A percentile compares a stretch with the other conserved stretches of the same genome.
Conservation (phyloP, 2,329 filamentous ascomycete species). For the Cyphellophora europaea region DNA sequence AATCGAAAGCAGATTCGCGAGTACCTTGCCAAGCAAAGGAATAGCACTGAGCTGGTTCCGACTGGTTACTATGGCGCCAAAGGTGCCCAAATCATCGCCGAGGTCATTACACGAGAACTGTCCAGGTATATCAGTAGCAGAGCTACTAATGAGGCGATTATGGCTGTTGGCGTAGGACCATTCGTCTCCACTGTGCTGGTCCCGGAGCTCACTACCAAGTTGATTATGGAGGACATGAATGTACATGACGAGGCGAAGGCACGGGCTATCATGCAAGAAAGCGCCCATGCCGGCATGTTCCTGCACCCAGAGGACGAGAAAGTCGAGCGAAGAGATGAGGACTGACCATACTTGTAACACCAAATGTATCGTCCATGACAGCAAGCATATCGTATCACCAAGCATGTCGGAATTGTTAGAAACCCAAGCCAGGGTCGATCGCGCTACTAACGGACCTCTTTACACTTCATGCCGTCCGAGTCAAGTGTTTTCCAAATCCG, state of each 20-base stretch:
- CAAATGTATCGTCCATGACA: no score
- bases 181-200: slow-evolving; percentile 1
- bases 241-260: slow-evolving; percentile 8
- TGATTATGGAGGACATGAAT: slow-evolving; percentile 1
- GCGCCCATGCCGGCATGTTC: slow-evolving; percentile 50
- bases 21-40: slow-evolving; percentile 44
- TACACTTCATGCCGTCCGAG: no score
- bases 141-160: slow-evolving; percentile 49
- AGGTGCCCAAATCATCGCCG: slow-evolving; percentile 61
- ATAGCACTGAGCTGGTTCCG: background rate
- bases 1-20: slow-evolving; percentile 35
- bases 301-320: slow-evolving; percentile 58
- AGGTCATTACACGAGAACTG: slow-evolving; percentile 9
- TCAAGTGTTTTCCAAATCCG: no score
- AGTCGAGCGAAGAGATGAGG: slow-evolving; percentile 32
- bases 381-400: no score
- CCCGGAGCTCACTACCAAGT: background rate
- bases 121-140: background rate
- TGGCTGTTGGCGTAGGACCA: slow-evolving; percentile 54
- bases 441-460: no score
- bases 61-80: slow-evolving; percentile 72
- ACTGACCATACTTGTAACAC: slow-evolving; percentile 6
- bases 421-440: no score
- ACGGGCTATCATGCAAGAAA: slow-evolving; percentile 1
- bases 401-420: no score